These are phyloP conservation scores for Beauveria brongniartii DNA, from an alignment of 2,329 filamentous ascomycete species.

Conservation along the genomic window DNA sequence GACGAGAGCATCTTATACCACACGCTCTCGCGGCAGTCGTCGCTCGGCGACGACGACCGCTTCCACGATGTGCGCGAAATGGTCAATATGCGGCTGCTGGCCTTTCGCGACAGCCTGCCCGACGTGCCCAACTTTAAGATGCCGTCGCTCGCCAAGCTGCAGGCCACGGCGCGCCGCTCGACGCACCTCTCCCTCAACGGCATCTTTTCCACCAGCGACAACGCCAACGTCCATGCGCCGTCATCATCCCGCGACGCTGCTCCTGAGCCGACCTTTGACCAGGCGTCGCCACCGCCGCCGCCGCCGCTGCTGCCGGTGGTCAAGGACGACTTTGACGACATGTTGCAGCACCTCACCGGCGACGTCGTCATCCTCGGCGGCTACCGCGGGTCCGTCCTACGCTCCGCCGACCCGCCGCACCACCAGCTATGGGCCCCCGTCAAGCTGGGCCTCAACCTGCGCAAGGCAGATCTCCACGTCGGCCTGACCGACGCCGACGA, in stretches of 20 bases:
- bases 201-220: constrained; percentile 20
- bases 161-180: constrained; percentile 23
- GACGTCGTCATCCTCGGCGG: constrained; percentile 86
- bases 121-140: constrained; percentile 72
- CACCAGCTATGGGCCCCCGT: constrained; percentile 92
- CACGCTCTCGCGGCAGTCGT: constrained; percentile 69
- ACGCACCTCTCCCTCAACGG: constrained; percentile 24
- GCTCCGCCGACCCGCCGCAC: constrained; percentile 72
- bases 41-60: constrained; percentile 72
- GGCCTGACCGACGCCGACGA: constrained; percentile 77
- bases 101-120: constrained; percentile 78
- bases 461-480: constrained; percentile 85
- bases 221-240: constrained; percentile 9
- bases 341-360: constrained; percentile 63
- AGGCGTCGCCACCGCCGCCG: not conserved
- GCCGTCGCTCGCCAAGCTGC: constrained; percentile 50
- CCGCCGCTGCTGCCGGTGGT: not conserved
- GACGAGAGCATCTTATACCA: constrained; percentile 74
- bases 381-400: constrained; percentile 82
- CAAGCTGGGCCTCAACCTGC: constrained; percentile 84
- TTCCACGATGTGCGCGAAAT: constrained; percentile 77
- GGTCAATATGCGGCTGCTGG: constrained; percentile 83
- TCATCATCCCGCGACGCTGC: constrained; percentile 5
- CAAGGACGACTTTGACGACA: constrained; percentile 38
- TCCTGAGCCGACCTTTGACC: constrained; percentile 11